Conservation (phyloP, 169 alveolate genomes). For the Plasmodium gonderi region DNA sequence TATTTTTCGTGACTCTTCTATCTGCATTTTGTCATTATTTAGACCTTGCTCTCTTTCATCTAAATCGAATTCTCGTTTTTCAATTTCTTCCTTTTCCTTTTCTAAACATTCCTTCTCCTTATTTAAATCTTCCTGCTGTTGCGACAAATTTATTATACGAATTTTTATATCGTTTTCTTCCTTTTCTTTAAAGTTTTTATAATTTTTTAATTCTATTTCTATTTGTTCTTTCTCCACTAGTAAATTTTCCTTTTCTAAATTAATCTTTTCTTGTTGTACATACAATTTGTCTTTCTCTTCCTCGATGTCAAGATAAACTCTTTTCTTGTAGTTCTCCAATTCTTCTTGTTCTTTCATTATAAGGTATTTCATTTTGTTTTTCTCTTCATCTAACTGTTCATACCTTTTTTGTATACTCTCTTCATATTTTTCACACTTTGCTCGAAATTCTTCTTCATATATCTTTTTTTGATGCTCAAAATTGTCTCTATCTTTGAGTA, state of each 20-base stretch:
- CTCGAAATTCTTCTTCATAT: slow-evolving; percentile 65
- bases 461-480: slow-evolving; percentile 66
- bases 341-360: slow-evolving; percentile 74
- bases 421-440: slow-evolving; percentile 66
- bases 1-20: slow-evolving; percentile 68
- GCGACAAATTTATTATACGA: slow-evolving; percentile 61
- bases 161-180: slow-evolving; percentile 73
- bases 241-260: slow-evolving; percentile 69
- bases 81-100: slow-evolving; percentile 67
- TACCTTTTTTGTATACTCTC: slow-evolving; percentile 58
- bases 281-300: slow-evolving; percentile 71
- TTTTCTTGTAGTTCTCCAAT: slow-evolving; percentile 51
- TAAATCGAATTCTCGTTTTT: slow-evolving; percentile 43
- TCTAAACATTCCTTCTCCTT: slow-evolving; percentile 60
- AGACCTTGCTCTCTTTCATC: slow-evolving; percentile 47
- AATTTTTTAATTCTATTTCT: slow-evolving; percentile 71
- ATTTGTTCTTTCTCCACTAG: slow-evolving; percentile 72
- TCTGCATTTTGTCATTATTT: slow-evolving; percentile 63
- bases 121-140: slow-evolving; percentile 68
- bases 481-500: slow-evolving; percentile 47
- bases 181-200: slow-evolving; percentile 62
- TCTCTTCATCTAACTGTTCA: slow-evolving; percentile 43
- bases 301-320: slow-evolving; percentile 49
- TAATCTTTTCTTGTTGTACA: slow-evolving; percentile 61
- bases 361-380: slow-evolving; percentile 60